A percentile compares a stretch with the other conserved stretches of the same genome.
These are phyloP conservation scores for Geranium brycei DNA, from an alignment of 345 rosid species.

Conservation along the genomic window DNA sequence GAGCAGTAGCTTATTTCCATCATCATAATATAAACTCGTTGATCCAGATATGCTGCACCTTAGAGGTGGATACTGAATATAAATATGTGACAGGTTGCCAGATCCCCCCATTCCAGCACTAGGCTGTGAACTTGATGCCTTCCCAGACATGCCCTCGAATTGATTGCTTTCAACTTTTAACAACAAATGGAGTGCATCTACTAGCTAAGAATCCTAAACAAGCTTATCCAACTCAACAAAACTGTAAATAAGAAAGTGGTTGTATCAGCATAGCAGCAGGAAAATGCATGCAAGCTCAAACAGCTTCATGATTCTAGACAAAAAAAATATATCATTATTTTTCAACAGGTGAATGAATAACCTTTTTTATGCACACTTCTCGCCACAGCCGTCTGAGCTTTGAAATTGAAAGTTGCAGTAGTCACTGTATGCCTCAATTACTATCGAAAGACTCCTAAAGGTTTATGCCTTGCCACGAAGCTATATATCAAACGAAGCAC, in stretches of 20 bases:
- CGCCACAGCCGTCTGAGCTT: not conserved
- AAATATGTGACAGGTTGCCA: slow-evolving; percentile 76
- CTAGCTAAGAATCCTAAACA: slow-evolving; percentile 1
- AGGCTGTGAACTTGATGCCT: slow-evolving; percentile 58
- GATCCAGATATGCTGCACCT: slow-evolving; percentile 55
- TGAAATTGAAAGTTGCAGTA: not conserved
- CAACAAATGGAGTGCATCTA: not conserved
- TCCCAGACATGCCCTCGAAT: slow-evolving; percentile 35
- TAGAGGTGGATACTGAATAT: slow-evolving; percentile 59
- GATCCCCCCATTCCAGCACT: slow-evolving; percentile 42
- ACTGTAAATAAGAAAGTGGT: not conserved
- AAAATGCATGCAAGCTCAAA: not conserved
- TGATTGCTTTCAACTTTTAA: slow-evolving; percentile 13
- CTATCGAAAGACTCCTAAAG: not conserved
- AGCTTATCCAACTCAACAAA: slow-evolving; percentile 4
- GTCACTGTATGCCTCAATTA: slow-evolving; percentile 3
- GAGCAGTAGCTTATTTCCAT: slow-evolving; percentile 66
- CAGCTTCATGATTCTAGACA: not conserved
- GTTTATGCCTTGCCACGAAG: slow-evolving; percentile 41
- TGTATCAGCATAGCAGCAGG: not conserved
- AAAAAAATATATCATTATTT: not conserved
- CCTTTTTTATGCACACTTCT: not conserved
- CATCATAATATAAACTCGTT: slow-evolving; percentile 76
- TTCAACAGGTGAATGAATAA: not conserved
- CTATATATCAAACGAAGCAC: slow-evolving; percentile 19